Percentiles rank a stretch among this genome's conserved stretches.
Evolutionary conservation across 306 rosid species (phyloP).

Genomic region (Inga laurina): DNA sequence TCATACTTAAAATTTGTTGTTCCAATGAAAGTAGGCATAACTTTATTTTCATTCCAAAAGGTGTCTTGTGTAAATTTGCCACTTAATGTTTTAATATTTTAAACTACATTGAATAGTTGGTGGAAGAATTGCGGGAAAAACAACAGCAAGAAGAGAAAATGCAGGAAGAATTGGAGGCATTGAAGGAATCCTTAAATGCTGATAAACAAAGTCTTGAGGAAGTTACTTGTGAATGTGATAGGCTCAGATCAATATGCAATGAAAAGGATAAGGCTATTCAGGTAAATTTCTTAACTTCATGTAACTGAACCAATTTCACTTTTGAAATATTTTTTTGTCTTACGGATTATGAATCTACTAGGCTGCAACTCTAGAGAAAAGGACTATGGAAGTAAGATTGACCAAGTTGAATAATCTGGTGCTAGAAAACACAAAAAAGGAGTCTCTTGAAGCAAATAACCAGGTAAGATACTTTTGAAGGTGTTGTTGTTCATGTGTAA

Average conservation of each 20-base stretch:
- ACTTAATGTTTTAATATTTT: conserved; percentile 26
- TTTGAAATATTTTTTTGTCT: conserved; percentile 2
- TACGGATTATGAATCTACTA: conserved; percentile 40
- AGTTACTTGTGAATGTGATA: conserved; percentile 54
- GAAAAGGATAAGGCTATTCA: conserved; percentile 80
- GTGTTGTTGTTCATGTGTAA: conserved; percentile 23
- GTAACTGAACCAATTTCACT: conserved; percentile 4
- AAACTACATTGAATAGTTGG: conserved; percentile 52
- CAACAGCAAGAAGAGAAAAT: conserved; percentile 60
- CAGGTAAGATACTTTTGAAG: conserved; percentile 49
- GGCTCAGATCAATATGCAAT: conserved; percentile 51
- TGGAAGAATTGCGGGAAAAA: conserved; percentile 64
- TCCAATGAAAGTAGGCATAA: neutral
- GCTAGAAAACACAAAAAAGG: conserved; percentile 56
- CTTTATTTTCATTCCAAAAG: neutral
- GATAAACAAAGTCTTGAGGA: conserved; percentile 61
- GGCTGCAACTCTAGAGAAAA: conserved; percentile 69
- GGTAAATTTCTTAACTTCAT: conserved; percentile 45
- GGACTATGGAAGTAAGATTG: conserved; percentile 67
- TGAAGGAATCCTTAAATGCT: conserved; percentile 63
- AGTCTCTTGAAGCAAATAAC: conserved; percentile 51
- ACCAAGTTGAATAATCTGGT: conserved; percentile 58
- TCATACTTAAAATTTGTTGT: neutral
- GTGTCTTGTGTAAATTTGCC: conserved; percentile 5
- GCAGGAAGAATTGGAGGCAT: conserved; percentile 66